Conservation (phyloP, 768 basidiomycete species). For the Chlorophyllum brunneum region DNA sequence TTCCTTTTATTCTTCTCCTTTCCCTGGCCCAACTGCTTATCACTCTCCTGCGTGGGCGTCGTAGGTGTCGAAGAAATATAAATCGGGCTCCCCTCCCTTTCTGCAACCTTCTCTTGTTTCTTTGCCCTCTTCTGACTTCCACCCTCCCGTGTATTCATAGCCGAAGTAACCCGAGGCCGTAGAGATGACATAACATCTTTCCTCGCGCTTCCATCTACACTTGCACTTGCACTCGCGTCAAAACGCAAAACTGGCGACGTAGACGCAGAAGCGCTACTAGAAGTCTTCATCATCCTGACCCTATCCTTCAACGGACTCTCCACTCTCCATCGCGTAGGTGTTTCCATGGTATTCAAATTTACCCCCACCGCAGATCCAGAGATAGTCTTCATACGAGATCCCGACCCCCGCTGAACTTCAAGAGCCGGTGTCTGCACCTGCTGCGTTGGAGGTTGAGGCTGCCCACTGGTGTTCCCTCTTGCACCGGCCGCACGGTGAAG, state of each 20-base stretch:
- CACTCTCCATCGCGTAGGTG: background rate
- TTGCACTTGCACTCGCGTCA: background rate
- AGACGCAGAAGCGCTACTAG: background rate
- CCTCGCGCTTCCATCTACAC: background rate
- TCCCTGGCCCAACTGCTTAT: background rate
- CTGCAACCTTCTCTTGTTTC: background rate
- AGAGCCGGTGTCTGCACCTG: too few species aligned
- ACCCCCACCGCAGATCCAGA: too few species aligned
- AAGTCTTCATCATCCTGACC: background rate
- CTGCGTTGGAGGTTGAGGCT: too few species aligned
- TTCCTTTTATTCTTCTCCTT: background rate
- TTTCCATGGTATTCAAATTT: too few species aligned
- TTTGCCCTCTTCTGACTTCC: background rate
- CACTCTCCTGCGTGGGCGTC: background rate
- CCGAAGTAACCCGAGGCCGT: background rate
- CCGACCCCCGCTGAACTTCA: background rate
- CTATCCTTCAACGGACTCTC: background rate
- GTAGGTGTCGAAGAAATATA: slow-evolving; percentile 3
- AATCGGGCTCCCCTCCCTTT: slow-evolving; percentile 6
- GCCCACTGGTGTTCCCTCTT: background rate
- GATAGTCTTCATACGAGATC: too few species aligned
- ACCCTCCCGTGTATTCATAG: background rate
- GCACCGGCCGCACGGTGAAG: background rate
- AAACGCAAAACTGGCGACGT: background rate
- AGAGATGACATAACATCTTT: background rate